Evolutionary conservation across 2,329 filamentous ascomycete species (phyloP).

Genomic region (Colletotrichum truncatum): DNA sequence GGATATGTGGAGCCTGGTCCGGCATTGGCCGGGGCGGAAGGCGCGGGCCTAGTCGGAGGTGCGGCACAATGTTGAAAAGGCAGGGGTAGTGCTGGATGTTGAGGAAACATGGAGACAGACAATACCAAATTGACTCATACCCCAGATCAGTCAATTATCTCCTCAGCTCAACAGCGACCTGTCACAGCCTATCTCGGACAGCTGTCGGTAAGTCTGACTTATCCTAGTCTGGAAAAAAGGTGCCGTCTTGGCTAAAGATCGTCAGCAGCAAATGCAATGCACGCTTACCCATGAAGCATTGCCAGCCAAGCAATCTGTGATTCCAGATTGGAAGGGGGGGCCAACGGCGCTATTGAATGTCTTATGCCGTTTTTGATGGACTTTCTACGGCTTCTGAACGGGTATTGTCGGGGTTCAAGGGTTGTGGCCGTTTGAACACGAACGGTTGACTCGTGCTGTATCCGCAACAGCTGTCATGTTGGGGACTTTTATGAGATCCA

Average conservation of each 20-base stretch:
- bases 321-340: not conserved
- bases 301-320: not conserved
- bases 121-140: not conserved
- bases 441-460: conserved; percentile 5
- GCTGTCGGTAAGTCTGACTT: not conserved
- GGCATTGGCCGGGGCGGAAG: not conserved
- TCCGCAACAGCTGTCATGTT: too few relatives aligned
- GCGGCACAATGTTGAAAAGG: not conserved
- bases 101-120: not conserved
- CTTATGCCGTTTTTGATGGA: not conserved
- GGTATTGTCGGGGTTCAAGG: not conserved
- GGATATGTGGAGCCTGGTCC: not conserved
- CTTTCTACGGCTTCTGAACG: not conserved
- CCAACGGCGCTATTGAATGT: conserved; percentile 11
- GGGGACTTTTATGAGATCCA: not conserved
- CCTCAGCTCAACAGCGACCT: not conserved
- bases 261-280: not conserved
- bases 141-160: not conserved
- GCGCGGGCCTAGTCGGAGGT: not conserved
- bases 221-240: not conserved
- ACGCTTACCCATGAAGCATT: not conserved
- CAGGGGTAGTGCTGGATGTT: not conserved
- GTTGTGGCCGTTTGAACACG: not conserved
- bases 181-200: not conserved
- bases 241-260: conserved; percentile 7